Conservation (phyloP, 116 monocot species). For the Zostera marina region DNA sequence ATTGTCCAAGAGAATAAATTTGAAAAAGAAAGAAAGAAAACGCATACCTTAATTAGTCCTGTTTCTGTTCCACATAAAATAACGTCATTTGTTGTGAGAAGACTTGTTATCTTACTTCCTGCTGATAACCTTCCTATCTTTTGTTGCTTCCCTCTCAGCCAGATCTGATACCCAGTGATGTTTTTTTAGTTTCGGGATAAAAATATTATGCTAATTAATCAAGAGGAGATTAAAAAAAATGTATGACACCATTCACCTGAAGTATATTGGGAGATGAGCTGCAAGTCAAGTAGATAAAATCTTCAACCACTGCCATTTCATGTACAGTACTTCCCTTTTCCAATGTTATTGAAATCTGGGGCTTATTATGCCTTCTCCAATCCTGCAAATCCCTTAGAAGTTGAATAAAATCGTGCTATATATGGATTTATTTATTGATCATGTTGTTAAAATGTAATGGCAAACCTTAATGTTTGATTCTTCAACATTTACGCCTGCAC, state of each 20-base stretch:
- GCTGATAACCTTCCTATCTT: constrained; percentile 82
- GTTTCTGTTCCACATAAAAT: constrained; percentile 78
- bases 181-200: neutral
- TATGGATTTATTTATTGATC: neutral
- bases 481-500: constrained; percentile 48
- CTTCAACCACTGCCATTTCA: constrained; percentile 73
- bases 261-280: constrained; percentile 56
- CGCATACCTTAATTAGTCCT: constrained; percentile 61
- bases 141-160: constrained; percentile 69
- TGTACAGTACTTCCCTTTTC: constrained; percentile 34
- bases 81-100: constrained; percentile 69
- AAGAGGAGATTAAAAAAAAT: neutral
- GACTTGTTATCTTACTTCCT: constrained; percentile 85
- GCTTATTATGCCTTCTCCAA: constrained; percentile 43
- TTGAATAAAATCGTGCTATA: constrained; percentile 5
- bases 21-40: neutral
- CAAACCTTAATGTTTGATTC: constrained; percentile 67
- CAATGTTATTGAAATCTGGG: constrained; percentile 32
- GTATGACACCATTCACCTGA: constrained; percentile 35
- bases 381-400: constrained; percentile 30
- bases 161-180: constrained; percentile 34
- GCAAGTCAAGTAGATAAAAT: constrained; percentile 74
- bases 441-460: neutral
- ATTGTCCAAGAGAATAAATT: neutral
- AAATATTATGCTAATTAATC: neutral